Percentiles rank a stretch among this genome's conserved stretches.
Conservation (phyloP, 441 rosid genomes). For the Lepidium campestre region DNA sequence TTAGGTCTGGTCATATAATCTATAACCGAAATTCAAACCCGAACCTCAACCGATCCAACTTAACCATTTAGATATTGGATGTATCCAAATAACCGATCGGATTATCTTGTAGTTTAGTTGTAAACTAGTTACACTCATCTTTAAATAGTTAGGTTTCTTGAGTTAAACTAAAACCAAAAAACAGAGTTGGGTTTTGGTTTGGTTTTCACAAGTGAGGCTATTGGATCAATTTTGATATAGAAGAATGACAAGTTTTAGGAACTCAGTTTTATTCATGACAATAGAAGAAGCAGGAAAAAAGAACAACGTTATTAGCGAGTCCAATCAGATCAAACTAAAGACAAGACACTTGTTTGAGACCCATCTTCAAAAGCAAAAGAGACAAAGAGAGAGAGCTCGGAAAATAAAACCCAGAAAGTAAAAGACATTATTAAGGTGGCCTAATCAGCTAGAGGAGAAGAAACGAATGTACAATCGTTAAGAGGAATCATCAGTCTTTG, state of each 20-base stretch:
- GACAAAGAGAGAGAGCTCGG: neutral
- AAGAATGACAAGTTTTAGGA: neutral
- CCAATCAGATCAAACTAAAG: neutral
- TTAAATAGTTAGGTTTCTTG: too few species aligned
- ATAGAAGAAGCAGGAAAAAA: neutral
- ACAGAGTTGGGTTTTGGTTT: too few species aligned
- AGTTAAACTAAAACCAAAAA: too few species aligned
- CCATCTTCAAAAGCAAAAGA: neutral
- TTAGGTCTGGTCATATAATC: too few species aligned
- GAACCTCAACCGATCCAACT: too few species aligned
- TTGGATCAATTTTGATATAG: neutral
- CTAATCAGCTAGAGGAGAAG: neutral
- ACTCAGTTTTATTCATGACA: too few species aligned
- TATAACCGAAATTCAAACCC: too few species aligned
- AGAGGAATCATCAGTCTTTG: neutral
- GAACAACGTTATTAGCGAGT: neutral
- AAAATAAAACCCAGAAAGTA: conserved; percentile 3
- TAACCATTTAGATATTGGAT: too few species aligned
- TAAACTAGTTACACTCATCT: too few species aligned
- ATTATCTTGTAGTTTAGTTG: too few species aligned
- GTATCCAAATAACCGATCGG: too few species aligned
- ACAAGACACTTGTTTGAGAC: neutral
- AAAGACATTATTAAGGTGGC: conserved; percentile 7
- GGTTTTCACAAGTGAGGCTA: neutral
- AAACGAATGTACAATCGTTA: conserved; percentile 22